Base-by-base conservation (phyloP, 2,329 filamentous ascomycete genomes). In the Aspergillus ruber region DNA sequence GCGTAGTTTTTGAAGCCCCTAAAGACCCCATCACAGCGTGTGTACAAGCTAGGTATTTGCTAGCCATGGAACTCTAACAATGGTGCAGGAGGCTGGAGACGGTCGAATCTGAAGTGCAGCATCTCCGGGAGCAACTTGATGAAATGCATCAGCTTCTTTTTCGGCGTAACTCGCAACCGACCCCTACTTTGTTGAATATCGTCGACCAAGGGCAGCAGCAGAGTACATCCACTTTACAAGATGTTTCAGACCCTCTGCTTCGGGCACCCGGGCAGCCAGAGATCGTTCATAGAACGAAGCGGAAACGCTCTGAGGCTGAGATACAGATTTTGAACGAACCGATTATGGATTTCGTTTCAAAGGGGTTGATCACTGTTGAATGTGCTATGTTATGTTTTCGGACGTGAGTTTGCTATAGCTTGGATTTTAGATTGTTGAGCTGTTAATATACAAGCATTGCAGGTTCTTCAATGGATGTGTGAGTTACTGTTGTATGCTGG, bases 401-500 rank as follows among this genome's bases (percentile, higher is more conserved):
- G 33, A 64, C 62, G 63, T 65, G 48, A 23, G 59, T 55, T 29
- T 29, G 25, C 5, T 12, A 29, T 29, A 12, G 12, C 4, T 29
- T 29, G 25, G 21, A 6, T 21, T 21, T 6, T 21, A 5, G 6
- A 21, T 6, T 6, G 21, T 21, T 21, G 21, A 21, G 6, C 21
- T 4, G 21, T 6, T 21, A 1, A 21, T 21, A 21, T 6, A 21
- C 6, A 21, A 21, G 21, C 21, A 21, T 21, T 23, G 0, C 39
- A 67, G 64, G 2, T 70, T 70, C 48, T 70, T 70, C 20, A 52
- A 65, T 48, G 67, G 67, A 18, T 70, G 67, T 36, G 64, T 67
- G 56, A 36, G 63, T 55, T 15, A n/a, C 13, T n/a, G n/a, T n/a
- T n/a, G n/a, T n/a, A n/a, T n/a, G n/a, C n/a, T n/a, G n/a, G n/a